Evolutionary conservation across 2,329 filamentous ascomycete species (phyloP), one percentile per base, ranked within the genome.

Genomic region (Trichoderma sp.): DNA sequence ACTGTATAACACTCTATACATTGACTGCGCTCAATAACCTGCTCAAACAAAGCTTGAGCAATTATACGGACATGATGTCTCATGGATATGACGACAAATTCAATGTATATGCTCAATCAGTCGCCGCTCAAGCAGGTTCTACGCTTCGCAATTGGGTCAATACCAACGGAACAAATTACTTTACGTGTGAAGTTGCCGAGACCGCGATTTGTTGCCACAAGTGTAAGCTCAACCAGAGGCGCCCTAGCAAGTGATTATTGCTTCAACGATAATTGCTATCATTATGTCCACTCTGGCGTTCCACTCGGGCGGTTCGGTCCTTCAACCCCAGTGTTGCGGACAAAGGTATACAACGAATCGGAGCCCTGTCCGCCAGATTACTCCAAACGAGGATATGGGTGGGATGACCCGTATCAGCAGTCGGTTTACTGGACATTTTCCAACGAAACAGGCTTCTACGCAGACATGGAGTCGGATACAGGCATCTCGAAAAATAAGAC

Each of bases 41-140:
- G 3, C 39, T 55, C n/a, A 53, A 34, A 47, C 11, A 32, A 34
- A 66, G 63, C 30, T 26, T 66, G 12, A 66, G 63, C 30, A 53
- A 66, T 17, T 66, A 66, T n/a, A 66, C 43, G 28, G 63, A 66
- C 32, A 66, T 55, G 13, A 53, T 66, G 63, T 30, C 43, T 53
- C 58, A 73, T 23, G 73, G 65, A 36, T 76, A 74, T 39, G 74
- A 76, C 43, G 36, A 61, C 36, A 74, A 73, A 32, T 74, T 74
- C 55, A 55, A 68, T 5, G 63, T 23, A 3, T 74, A 68, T 53
- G 68, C 64, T 30, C 23, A 65, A 8, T 65, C 63, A 50, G 57
- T 73, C n/a, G 63, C 43, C 3, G 20, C 26, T 2, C 39, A 43
- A 4, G 39, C 39, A 9, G 39, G 39, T 9, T 43, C 39, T 43